These are phyloP conservation scores for Dictyostelium citrinum DNA, from an alignment of 78 protist genomes.

Conservation along the genomic window DNA sequence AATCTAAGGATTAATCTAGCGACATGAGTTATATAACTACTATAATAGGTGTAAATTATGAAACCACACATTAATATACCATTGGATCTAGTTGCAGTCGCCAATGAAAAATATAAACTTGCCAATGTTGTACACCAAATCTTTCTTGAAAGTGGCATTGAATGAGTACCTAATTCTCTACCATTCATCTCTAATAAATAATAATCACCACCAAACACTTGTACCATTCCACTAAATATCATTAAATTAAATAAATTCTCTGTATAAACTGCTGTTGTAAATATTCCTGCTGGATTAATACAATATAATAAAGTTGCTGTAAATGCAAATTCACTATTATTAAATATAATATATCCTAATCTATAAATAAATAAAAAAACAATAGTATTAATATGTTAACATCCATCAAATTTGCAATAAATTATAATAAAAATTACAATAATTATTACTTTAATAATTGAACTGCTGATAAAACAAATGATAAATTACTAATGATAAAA, in stretches of 20 bases:
- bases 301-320: constrained; percentile 33
- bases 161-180: constrained; percentile 1
- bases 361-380: too few species aligned
- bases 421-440: too few species aligned
- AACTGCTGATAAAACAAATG: constrained; percentile 41
- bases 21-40: neutral
- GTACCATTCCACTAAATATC: constrained; percentile 43
- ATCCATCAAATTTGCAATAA: too few species aligned
- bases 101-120: constrained; percentile 15
- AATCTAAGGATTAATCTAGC: neutral
- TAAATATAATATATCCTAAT: constrained; percentile 48
- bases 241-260: constrained; percentile 50
- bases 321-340: constrained; percentile 9
- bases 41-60: constrained; percentile 19
- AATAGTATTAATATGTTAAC: too few species aligned
- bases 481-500: constrained; percentile 50
- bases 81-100: constrained; percentile 64
- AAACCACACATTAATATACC: constrained; percentile 68
- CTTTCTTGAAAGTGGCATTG: neutral
- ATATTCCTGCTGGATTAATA: constrained; percentile 65
- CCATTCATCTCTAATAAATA: constrained; percentile 1
- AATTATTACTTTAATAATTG: constrained; percentile 64
- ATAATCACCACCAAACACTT: constrained; percentile 23
- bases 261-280: constrained; percentile 61
- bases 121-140: neutral